These are phyloP conservation scores for Cyphellophora attinorum DNA, from an alignment of 2,329 filamentous ascomycete genomes.

Conservation along the genomic window DNA sequence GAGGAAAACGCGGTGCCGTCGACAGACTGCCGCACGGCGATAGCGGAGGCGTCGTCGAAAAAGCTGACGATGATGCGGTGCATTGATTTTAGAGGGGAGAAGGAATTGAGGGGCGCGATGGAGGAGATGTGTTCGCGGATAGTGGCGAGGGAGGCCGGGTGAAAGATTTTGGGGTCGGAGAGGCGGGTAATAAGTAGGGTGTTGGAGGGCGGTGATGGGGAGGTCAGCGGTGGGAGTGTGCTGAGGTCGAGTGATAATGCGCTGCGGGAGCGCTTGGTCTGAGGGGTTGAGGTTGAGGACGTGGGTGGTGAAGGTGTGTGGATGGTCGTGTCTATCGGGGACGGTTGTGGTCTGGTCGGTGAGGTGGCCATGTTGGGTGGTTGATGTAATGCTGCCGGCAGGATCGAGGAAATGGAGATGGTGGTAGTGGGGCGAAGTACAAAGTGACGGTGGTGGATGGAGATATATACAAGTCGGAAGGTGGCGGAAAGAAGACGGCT, in stretches of 20 bases:
- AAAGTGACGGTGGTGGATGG: neutral
- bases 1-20: conserved; percentile 26
- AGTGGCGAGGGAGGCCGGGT: conserved; percentile 30
- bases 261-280: conserved; percentile 16
- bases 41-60: conserved; percentile 30
- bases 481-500: neutral
- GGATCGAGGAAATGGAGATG: no score
- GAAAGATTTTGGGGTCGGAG: conserved; percentile 35
- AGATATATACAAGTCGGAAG: neutral
- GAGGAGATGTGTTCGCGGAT: conserved; percentile 34
- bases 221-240: conserved; percentile 32
- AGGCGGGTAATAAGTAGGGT: conserved; percentile 42
- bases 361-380: no score
- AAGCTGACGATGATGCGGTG: conserved; percentile 43
- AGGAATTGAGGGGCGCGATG: conserved; percentile 37
- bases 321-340: neutral
- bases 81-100: conserved; percentile 41
- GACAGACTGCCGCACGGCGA: conserved; percentile 33
- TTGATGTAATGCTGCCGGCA: no score
- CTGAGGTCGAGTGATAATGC: conserved; percentile 37
- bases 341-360: neutral
- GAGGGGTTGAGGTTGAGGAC: conserved; percentile 22
- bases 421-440: neutral
- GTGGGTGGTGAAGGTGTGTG: conserved; percentile 15
- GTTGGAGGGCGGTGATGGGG: conserved; percentile 38